Evolutionary conservation across 352 stramenopile genomes (phyloP).

Genomic region (Thalassiosira livingstoniorum): DNA sequence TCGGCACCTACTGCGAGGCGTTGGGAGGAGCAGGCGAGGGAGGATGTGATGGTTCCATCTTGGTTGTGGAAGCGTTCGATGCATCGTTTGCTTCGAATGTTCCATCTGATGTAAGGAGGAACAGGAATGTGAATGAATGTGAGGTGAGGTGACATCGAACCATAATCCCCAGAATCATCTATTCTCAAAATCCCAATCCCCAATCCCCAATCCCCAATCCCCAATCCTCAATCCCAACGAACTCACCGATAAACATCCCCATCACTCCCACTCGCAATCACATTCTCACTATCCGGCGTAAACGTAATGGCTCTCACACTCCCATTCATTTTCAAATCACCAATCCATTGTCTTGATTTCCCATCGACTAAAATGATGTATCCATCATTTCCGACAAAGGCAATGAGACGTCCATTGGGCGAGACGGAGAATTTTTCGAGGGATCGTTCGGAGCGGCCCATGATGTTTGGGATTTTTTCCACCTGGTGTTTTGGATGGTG

Average conservation of each 20-base stretch:
- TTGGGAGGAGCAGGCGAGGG: slow-evolving; percentile 84
- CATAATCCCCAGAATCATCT: too few species aligned
- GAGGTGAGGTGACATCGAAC: too few species aligned
- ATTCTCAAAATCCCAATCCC: too few species aligned
- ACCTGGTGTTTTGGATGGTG: too few species aligned
- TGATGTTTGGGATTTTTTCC: slow-evolving; percentile 90
- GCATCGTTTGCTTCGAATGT: slow-evolving; percentile 72
- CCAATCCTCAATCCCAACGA: too few species aligned
- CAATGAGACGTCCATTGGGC: slow-evolving; percentile 89
- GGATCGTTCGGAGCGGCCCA: slow-evolving; percentile 91
- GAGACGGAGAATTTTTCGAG: slow-evolving; percentile 92
- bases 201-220: too few species aligned
- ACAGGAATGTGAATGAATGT: too few species aligned
- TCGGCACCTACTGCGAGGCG: slow-evolving; percentile 92
- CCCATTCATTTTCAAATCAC: slow-evolving; percentile 96
- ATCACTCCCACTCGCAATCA: slow-evolving; percentile 94
- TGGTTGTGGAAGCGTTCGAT: slow-evolving; percentile 86
- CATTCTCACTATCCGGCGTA: slow-evolving; percentile 90
- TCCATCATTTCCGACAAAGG: slow-evolving; percentile 95
- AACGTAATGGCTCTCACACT: slow-evolving; percentile 91
- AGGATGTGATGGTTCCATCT: slow-evolving; percentile 89
- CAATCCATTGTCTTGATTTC: slow-evolving; percentile 92
- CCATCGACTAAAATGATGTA: slow-evolving; percentile 93
- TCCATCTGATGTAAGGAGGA: slow-evolving; percentile 65
- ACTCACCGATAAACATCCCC: slow-evolving; percentile 97